phyloP scores from a whole-genome alignment of 352 stramenopile species.

The Peronospora farinosa region DNA sequence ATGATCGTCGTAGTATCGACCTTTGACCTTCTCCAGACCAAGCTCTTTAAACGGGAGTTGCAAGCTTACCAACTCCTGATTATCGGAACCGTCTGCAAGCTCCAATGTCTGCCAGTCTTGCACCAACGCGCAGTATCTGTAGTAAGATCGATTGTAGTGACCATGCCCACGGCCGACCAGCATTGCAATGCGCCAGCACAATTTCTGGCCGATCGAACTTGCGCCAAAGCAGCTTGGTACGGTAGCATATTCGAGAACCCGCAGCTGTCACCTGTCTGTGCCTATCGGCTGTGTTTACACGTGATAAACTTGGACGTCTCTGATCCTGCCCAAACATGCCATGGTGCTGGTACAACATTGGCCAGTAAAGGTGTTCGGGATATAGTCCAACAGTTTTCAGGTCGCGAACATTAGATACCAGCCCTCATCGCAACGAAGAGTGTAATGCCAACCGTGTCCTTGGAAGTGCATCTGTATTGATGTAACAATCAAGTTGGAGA shows the following conservation, averaged over 20 bases:
- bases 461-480: not conserved
- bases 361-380: conserved; percentile 58
- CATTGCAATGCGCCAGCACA: conserved; percentile 50
- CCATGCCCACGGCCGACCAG: conserved; percentile 41
- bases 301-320: conserved; percentile 32
- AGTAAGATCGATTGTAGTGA: conserved; percentile 52
- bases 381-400: conserved; percentile 16
- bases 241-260: conserved; percentile 44
- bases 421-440: not conserved
- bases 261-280: conserved; percentile 47
- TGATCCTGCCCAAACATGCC: conserved; percentile 41
- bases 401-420: conserved; percentile 9
- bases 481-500: conserved; percentile 1
- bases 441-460: not conserved
- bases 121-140: conserved; percentile 36
- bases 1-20: conserved; percentile 1
- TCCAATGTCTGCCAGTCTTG: conserved; percentile 52
- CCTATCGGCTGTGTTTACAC: conserved; percentile 44
- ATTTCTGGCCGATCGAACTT: conserved; percentile 44
- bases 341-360: conserved; percentile 65
- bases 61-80: conserved; percentile 40
- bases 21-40: conserved; percentile 1
- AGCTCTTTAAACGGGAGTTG: conserved; percentile 42
- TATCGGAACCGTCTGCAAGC: conserved; percentile 19
- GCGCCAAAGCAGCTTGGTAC: conserved; percentile 36